phyloP scores from a whole-genome alignment of 1,284 basidiomycete genomes.

The Ustilago loliicola region DNA sequence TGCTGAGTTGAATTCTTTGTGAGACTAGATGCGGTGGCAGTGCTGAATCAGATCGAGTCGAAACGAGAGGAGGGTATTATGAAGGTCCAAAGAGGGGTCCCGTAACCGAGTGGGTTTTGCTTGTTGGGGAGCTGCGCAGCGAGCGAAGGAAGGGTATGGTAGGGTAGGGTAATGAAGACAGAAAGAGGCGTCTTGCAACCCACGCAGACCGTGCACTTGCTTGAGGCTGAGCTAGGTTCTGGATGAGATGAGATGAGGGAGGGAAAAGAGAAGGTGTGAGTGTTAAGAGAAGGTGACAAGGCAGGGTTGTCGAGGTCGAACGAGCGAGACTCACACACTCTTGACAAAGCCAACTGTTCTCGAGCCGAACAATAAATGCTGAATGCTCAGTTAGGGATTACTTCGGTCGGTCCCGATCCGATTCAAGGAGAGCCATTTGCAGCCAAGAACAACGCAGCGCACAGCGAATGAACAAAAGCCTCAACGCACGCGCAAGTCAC shows the following conservation, averaged over 20 bases:
- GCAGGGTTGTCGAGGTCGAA: neutral
- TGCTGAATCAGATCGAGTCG: too few species aligned
- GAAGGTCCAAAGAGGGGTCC: conserved; percentile 6
- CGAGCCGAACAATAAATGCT: neutral
- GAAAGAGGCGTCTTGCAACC: neutral
- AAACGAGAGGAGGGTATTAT: conserved; percentile 14
- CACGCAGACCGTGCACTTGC: neutral
- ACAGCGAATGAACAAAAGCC: neutral
- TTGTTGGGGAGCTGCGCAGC: neutral
- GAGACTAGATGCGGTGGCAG: neutral
- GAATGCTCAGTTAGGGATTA: neutral
- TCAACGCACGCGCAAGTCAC: neutral
- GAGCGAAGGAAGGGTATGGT: neutral
- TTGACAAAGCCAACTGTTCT: too few species aligned
- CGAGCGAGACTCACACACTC: neutral
- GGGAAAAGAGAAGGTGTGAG: neutral
- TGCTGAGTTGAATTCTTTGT: neutral
- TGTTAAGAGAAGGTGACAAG: conserved; percentile 4
- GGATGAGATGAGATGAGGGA: neutral
- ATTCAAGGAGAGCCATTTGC: neutral
- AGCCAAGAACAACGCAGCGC: neutral
- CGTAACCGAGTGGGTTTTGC: conserved; percentile 1
- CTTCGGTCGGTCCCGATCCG: conserved; percentile 13
- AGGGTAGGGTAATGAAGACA: too few species aligned
- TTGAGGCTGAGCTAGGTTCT: neutral